phyloP scores from a whole-genome alignment of 768 basidiomycete genomes.

The Suillus plorans region DNA sequence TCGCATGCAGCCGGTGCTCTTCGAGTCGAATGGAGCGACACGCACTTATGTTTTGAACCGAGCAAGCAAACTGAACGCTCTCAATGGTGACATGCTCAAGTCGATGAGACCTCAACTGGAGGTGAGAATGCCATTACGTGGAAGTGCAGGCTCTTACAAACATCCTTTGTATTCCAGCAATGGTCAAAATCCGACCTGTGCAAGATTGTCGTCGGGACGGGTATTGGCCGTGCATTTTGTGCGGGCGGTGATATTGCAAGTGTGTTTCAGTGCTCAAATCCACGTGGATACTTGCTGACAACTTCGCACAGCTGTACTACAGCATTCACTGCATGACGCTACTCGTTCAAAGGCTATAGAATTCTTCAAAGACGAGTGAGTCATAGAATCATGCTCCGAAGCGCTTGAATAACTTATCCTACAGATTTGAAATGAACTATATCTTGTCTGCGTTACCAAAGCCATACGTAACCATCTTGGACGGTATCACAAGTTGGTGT shows the following conservation, averaged over 20 bases:
- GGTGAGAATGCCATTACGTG: conserved; percentile 43
- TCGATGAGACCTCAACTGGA: conserved; percentile 71
- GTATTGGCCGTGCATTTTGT: conserved; percentile 80
- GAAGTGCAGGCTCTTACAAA: conserved; percentile 10
- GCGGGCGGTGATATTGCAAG: conserved; percentile 93
- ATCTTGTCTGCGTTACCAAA: conserved; percentile 69
- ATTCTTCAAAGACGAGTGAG: conserved; percentile 90
- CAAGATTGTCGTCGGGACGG: conserved; percentile 70
- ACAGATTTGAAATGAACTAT: conserved; percentile 80
- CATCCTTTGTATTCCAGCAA: conserved; percentile 44
- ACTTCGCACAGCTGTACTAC: conserved; percentile 50
- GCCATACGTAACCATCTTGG: conserved; percentile 89
- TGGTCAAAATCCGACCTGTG: conserved; percentile 74
- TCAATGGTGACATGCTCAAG: conserved; percentile 77
- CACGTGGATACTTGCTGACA: conserved; percentile 5
- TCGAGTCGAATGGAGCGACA: conserved; percentile 62
- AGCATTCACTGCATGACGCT: conserved; percentile 45
- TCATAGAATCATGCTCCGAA: conserved; percentile 19
- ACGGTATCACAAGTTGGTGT: conserved; percentile 84
- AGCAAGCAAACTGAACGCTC: conserved; percentile 75
- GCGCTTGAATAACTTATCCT: conserved; percentile 11
- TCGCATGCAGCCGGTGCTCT: conserved; percentile 52
- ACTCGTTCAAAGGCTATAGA: conserved; percentile 68
- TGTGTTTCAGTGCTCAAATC: conserved; percentile 38
- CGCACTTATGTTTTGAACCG: conserved; percentile 81